Percentiles rank a stretch among this genome's conserved stretches.
These are phyloP conservation scores for Hansenula lynferdii DNA, from an alignment of 1,139 yeast genomes.

Conservation along the genomic window DNA sequence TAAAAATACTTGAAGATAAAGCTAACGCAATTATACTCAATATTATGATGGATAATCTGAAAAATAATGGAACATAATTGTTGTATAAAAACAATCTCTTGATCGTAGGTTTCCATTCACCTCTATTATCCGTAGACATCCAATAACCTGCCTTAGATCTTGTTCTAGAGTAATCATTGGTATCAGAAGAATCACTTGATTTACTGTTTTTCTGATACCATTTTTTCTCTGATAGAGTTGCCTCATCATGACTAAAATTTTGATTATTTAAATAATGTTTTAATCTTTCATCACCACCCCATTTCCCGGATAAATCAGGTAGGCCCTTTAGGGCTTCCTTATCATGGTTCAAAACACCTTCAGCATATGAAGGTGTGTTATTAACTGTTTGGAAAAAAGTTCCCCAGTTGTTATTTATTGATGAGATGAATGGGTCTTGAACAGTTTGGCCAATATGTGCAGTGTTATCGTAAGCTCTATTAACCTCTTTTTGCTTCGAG, in stretches of 20 bases:
- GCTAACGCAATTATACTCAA: conserved; percentile 62
- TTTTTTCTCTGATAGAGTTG: conserved; percentile 22
- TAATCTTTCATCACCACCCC: conserved; percentile 72
- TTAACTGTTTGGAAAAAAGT: conserved; percentile 24
- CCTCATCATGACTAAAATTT: conserved; percentile 9
- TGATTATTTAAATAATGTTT: conserved; percentile 42
- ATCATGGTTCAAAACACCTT: conserved; percentile 20
- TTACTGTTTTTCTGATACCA: conserved; percentile 20
- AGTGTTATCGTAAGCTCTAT: conserved; percentile 9
- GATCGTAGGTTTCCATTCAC: conserved; percentile 60
- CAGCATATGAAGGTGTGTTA: conserved; percentile 23
- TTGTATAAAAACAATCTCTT: conserved; percentile 60
- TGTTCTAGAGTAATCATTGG: conserved; percentile 28
- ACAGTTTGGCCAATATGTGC: conserved; percentile 16
- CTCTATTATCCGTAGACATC: conserved; percentile 61
- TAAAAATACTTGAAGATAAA: conserved; percentile 60
- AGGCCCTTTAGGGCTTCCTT: conserved; percentile 14
- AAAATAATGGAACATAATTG: conserved; percentile 75
- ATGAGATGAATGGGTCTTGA: conserved; percentile 23
- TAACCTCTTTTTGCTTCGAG: conserved; percentile 18
- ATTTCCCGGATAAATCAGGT: conserved; percentile 39
- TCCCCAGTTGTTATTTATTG: conserved; percentile 25
- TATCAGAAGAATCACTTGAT: conserved; percentile 15
- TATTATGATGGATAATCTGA: conserved; percentile 63
- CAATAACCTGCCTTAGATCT: conserved; percentile 59